A percentile compares a stretch with the other conserved stretches of the same genome.
Evolutionary conservation across 768 basidiomycete species (phyloP).

Genomic region (Hericium rajendrae): DNA sequence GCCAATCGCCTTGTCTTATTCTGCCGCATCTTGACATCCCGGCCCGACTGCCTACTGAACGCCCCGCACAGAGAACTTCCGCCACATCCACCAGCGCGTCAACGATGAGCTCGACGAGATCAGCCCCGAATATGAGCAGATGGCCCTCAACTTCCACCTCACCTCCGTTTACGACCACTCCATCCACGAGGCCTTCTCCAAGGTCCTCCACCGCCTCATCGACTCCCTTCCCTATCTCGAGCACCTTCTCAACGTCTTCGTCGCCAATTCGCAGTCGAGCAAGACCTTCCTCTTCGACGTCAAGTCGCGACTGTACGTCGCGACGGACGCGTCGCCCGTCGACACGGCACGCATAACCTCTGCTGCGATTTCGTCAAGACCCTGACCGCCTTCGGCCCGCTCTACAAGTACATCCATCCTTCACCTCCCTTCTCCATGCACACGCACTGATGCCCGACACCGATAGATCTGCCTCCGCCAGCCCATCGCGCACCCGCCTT

Average conservation of each 20-base stretch:
- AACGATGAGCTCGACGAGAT: constrained; percentile 74
- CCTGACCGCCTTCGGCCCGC: constrained; percentile 73
- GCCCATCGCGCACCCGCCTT: constrained; percentile 13
- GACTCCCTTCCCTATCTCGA: constrained; percentile 82
- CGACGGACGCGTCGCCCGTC: constrained; percentile 87
- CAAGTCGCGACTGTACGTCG: constrained; percentile 78
- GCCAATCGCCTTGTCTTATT: background rate
- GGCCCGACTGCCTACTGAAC: constrained; percentile 1
- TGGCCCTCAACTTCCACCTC: constrained; percentile 78
- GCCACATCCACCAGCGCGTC: constrained; percentile 83
- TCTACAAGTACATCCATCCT: constrained; percentile 73
- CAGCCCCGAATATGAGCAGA: constrained; percentile 64
- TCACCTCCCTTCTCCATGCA: background rate
- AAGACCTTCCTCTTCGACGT: constrained; percentile 94
- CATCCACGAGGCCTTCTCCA: constrained; percentile 85
- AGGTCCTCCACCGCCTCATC: constrained; percentile 79
- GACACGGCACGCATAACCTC: constrained; percentile 79
- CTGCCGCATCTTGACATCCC: background rate
- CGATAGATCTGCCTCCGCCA: constrained; percentile 14
- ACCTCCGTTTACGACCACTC: constrained; percentile 93
- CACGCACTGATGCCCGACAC: background rate
- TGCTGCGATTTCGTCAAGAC: constrained; percentile 89
- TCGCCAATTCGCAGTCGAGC: constrained; percentile 79
- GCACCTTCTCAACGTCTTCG: constrained; percentile 79
- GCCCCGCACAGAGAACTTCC: constrained; percentile 62